Base-by-base conservation (phyloP, 495 filamentous ascomycete species). In the Hypoxylon cercidicola region DNA sequence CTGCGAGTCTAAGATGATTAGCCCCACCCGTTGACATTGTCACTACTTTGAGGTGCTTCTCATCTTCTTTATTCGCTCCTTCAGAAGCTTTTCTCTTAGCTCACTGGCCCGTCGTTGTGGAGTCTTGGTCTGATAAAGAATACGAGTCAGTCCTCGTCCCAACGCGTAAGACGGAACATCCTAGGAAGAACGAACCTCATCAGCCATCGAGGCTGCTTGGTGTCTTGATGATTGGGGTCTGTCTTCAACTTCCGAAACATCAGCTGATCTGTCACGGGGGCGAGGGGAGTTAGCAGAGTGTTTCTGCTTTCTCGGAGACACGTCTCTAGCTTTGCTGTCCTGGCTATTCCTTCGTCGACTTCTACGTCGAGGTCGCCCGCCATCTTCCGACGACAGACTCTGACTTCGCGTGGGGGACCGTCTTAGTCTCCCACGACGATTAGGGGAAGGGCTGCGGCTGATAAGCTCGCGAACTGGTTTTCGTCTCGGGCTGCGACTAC, bases 51-150 rank as follows among this genome's bases (percentile, higher is more conserved):
- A 79, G 71, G 78, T 81, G 75, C 78, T 78, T 78, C 82, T 84
- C 82, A 84, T 82, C 81, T 85, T 79, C 77, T 88, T 87, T 54
- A 91, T 81, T 72, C 84, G 87, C 70, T 91, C 88, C 69, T 84
- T 85, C 11, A 90, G 81, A 54, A 90, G 78, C 70, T 78, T 86
- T 75, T 92, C 88, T 46, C 85, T 84, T 45, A 89, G 78, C 71
- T 87, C 82, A 62, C 79, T 88, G 39, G 82, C 80, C 62, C 69
- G 72, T 65, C 77, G 75, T 64, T 79, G 74, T 43, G 73, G 75
- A 60, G 77, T 73, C 70, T 75, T 78, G 19, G 69, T 76, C 77
- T 78, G 73, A 62, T 57, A 53, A 54, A 69, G 58, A 69, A 53
- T 30, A 34, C 47, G 56, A 54, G 71, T 74, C 63, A 74, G 71